These are phyloP conservation scores for Macadamia tetraphylla DNA, from an alignment of 164 flowering plant genomes.

Conservation along the genomic window DNA sequence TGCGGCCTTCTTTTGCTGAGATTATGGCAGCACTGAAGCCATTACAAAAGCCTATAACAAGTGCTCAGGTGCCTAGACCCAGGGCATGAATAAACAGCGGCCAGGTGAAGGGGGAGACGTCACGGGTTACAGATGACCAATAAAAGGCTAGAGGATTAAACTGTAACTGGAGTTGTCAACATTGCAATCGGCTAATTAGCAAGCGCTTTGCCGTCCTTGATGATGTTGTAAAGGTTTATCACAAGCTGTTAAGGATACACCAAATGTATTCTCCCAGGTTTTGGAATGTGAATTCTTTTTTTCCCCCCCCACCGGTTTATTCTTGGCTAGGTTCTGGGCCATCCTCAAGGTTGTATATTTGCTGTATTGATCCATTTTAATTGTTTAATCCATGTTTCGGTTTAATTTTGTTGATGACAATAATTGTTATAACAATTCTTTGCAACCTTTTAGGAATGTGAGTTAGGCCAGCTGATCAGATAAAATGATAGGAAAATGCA, in stretches of 20 bases:
- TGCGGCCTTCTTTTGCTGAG: constrained; percentile 85
- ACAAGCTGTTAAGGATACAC: constrained; percentile 21
- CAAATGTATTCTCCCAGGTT: neutral
- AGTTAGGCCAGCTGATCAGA: too few species aligned
- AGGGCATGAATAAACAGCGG: constrained; percentile 18
- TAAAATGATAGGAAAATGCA: too few species aligned
- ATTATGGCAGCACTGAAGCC: constrained; percentile 88
- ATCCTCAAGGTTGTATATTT: constrained; percentile 29
- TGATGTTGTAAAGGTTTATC: constrained; percentile 8
- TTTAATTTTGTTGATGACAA: constrained; percentile 2
- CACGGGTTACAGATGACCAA: constrained; percentile 19
- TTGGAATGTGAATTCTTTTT: too few species aligned
- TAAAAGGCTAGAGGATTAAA: constrained; percentile 10
- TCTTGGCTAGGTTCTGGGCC: constrained; percentile 24
- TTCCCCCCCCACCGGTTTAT: constrained; percentile 10
- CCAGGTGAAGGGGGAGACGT: constrained; percentile 22
- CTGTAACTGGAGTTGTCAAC: neutral
- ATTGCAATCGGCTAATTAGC: constrained; percentile 5
- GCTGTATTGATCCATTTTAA: constrained; percentile 21
- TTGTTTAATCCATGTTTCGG: constrained; percentile 19
- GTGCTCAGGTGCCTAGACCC: constrained; percentile 48
- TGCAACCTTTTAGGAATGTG: too few species aligned
- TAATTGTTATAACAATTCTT: too few species aligned
- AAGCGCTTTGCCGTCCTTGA: constrained; percentile 1
- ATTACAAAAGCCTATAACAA: constrained; percentile 65